Evolutionary conservation across 352 stramenopile species (phyloP).

Genomic region (Elongisporangium prolatum): DNA sequence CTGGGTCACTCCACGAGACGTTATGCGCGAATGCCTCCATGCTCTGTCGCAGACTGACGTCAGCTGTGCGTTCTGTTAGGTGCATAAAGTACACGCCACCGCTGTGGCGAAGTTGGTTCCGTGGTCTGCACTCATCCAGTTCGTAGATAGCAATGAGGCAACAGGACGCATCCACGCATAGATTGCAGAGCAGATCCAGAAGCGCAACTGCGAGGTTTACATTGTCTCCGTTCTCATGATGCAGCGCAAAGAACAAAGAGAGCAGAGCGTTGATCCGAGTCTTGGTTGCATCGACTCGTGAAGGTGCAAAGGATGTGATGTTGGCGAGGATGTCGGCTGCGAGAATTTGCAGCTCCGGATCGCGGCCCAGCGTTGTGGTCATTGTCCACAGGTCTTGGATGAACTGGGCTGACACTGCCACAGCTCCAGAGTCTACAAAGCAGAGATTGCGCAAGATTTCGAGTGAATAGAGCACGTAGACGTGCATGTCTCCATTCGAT

Average conservation of each 20-base stretch:
- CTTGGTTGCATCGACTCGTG: slow-evolving; percentile 14
- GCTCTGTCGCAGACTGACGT: slow-evolving; percentile 45
- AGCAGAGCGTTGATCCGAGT: slow-evolving; percentile 23
- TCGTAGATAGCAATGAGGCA: slow-evolving; percentile 66
- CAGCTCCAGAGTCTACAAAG: slow-evolving; percentile 13
- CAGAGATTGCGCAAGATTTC: slow-evolving; percentile 53
- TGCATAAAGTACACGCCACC: slow-evolving; percentile 56
- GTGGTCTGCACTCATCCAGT: slow-evolving; percentile 53
- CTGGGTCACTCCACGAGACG: slow-evolving; percentile 65
- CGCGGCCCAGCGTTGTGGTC: slow-evolving; percentile 7
- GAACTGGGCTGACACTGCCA: slow-evolving; percentile 14
- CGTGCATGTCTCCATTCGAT: slow-evolving; percentile 3
- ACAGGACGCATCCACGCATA: slow-evolving; percentile 35
- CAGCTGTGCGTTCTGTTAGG: slow-evolving; percentile 28
- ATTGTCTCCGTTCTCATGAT: neutral
- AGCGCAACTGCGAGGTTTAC: slow-evolving; percentile 32
- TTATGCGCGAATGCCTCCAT: slow-evolving; percentile 70
- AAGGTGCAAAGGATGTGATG: slow-evolving; percentile 16
- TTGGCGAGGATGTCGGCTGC: slow-evolving; percentile 40
- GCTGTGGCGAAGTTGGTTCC: slow-evolving; percentile 29
- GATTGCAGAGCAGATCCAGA: slow-evolving; percentile 55
- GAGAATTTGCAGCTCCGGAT: slow-evolving; percentile 19
- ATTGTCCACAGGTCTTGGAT: slow-evolving; percentile 19
- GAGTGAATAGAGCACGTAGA: slow-evolving; percentile 22
- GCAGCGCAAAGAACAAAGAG: slow-evolving; percentile 25